These are phyloP conservation scores for Geotrichum reessii DNA, from an alignment of 1,139 yeast genomes.

Conservation along the genomic window DNA sequence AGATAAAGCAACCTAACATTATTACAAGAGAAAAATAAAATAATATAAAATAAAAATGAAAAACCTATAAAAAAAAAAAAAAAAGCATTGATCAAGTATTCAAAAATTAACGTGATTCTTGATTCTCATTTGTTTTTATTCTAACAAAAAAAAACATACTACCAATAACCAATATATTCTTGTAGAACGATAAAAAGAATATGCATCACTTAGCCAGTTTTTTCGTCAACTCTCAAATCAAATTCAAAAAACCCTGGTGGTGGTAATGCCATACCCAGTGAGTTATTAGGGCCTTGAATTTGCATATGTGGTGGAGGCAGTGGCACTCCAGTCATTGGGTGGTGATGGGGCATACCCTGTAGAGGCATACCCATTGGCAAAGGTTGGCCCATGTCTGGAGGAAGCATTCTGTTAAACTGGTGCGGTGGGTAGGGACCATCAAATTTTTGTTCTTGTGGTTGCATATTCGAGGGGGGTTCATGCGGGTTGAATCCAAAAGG, in stretches of 20 bases:
- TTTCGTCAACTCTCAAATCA: not conserved
- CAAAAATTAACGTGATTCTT: too few species aligned
- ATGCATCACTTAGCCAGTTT: not conserved
- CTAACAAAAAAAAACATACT: not conserved
- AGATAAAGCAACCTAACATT: too few species aligned
- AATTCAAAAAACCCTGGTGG: not conserved
- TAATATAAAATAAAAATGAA: too few species aligned
- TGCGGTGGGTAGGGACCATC: constrained; percentile 8
- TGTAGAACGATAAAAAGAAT: not conserved
- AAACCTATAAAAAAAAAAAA: too few species aligned
- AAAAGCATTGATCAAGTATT: too few species aligned
- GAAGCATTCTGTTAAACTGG: not conserved
- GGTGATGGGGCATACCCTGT: not conserved
- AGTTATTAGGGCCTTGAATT: not conserved
- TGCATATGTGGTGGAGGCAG: not conserved
- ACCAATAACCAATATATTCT: not conserved
- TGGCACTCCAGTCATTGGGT: not conserved
- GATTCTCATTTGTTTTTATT: too few species aligned
- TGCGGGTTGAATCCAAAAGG: not conserved
- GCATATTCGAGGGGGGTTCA: constrained; percentile 3
- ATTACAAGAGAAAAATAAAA: too few species aligned
- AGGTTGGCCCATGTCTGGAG: not conserved
- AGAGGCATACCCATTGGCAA: not conserved
- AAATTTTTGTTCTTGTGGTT: constrained; percentile 5
- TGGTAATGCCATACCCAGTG: not conserved